Percentiles rank a stretch among this genome's conserved stretches.
phyloP scores from a whole-genome alignment of 805 yeast species.

The Spathaspora arborariae region DNA sequence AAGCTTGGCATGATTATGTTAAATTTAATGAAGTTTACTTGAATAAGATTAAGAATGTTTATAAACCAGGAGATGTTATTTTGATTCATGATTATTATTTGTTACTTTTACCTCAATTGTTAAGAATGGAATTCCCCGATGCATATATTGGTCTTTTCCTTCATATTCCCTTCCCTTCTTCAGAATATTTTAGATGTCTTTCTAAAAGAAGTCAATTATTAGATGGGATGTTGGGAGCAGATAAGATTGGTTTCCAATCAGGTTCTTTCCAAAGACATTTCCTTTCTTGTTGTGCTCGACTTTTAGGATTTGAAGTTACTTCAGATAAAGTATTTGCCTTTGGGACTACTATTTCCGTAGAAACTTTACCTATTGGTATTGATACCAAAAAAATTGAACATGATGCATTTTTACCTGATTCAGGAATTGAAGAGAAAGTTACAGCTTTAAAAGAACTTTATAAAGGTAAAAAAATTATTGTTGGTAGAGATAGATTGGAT shows the following conservation, averaged over 20 bases:
- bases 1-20: slow-evolving; percentile 85
- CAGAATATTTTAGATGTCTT: slow-evolving; percentile 87
- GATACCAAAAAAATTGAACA: slow-evolving; percentile 66
- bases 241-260: slow-evolving; percentile 82
- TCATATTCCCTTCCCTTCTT: slow-evolving; percentile 92
- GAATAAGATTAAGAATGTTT: slow-evolving; percentile 65
- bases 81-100: slow-evolving; percentile 93
- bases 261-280: slow-evolving; percentile 87
- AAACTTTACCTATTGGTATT: slow-evolving; percentile 84
- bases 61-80: slow-evolving; percentile 83
- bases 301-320: slow-evolving; percentile 76
- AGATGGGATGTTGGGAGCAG: slow-evolving; percentile 90
- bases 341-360: slow-evolving; percentile 73
- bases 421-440: slow-evolving; percentile 58
- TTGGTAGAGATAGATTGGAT: slow-evolving; percentile 93
- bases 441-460: slow-evolving; percentile 60
- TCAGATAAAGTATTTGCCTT: slow-evolving; percentile 59
- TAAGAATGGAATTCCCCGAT: slow-evolving; percentile 72
- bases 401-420: slow-evolving; percentile 47
- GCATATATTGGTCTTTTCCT: slow-evolving; percentile 74
- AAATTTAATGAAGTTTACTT: slow-evolving; percentile 89
- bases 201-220: slow-evolving; percentile 78
- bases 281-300: slow-evolving; percentile 81
- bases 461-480: slow-evolving; percentile 68
- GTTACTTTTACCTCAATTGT: slow-evolving; percentile 73